A percentile compares a stretch with the other conserved stretches of the same genome.
Conservation (phyloP, 805 yeast species). For the Brettanomyces sp. region DNA sequence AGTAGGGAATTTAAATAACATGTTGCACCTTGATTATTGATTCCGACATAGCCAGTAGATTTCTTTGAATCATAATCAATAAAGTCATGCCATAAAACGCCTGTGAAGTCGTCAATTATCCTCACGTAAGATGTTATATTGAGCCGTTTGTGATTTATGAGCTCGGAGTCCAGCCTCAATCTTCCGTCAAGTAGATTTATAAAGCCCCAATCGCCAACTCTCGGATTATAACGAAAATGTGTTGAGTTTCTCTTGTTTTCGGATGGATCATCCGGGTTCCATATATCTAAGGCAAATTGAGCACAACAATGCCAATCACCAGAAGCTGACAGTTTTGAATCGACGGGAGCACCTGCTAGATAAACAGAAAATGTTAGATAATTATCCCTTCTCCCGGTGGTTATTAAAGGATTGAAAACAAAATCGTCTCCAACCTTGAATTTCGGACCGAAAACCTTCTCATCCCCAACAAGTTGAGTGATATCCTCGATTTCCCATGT, state of each 20-base stretch:
- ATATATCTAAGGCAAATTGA: constrained; percentile 75
- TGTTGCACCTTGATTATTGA: constrained; percentile 96
- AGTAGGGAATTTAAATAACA: constrained; percentile 89
- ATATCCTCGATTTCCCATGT: constrained; percentile 33
- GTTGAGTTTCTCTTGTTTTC: constrained; percentile 56
- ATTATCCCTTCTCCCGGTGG: constrained; percentile 63
- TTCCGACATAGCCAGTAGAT: constrained; percentile 84
- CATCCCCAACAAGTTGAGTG: constrained; percentile 20
- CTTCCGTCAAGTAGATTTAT: constrained; percentile 59
- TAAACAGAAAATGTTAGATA: constrained; percentile 59
- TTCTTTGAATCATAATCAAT: constrained; percentile 77
- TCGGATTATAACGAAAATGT: constrained; percentile 65
- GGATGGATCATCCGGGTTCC: constrained; percentile 68
- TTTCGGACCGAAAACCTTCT: constrained; percentile 30
- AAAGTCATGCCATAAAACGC: constrained; percentile 89
- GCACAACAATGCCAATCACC: constrained; percentile 82
- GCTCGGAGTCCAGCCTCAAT: constrained; percentile 23
- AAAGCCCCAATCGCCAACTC: constrained; percentile 95
- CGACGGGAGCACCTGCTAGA: constrained; percentile 58
- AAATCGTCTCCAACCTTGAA: constrained; percentile 48
- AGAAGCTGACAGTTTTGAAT: constrained; percentile 18
- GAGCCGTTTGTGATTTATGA: constrained; percentile 41
- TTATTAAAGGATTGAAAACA: constrained; percentile 62
- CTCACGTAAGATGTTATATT: constrained; percentile 72
- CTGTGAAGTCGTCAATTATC: constrained; percentile 81